Evolutionary conservation across 1,284 basidiomycete species (phyloP).

Genomic region (Moesziomyces globuligerus): DNA sequence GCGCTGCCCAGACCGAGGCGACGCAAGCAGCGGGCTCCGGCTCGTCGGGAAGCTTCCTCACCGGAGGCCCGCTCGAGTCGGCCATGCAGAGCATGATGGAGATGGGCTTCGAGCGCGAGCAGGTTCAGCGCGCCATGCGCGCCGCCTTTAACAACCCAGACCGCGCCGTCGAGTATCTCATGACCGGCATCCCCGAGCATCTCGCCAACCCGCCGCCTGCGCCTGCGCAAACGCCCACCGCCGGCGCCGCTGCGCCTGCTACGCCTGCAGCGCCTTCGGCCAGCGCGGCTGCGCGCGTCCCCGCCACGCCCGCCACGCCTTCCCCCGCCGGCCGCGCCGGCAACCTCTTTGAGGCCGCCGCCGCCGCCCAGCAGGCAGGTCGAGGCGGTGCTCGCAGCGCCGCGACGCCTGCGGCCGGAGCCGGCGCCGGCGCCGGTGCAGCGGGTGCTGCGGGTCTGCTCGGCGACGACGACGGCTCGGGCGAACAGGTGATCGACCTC

Average conservation of each 20-base stretch:
- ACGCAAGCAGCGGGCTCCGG: slow-evolving; percentile 14
- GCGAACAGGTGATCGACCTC: slow-evolving; percentile 62
- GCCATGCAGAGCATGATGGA: slow-evolving; percentile 72
- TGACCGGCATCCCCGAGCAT: slow-evolving; percentile 72
- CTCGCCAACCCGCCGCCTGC: slow-evolving; percentile 64
- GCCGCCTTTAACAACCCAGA: slow-evolving; percentile 99
- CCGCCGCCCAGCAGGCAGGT: slow-evolving; percentile 57
- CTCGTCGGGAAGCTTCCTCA: slow-evolving; percentile 35
- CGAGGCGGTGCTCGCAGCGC: slow-evolving; percentile 23
- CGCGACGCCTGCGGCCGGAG: slow-evolving; percentile 36
- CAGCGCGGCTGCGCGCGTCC: slow-evolving; percentile 64
- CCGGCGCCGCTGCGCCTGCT: slow-evolving; percentile 73
- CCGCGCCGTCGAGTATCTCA: slow-evolving; percentile 94
- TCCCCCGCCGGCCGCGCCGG: slow-evolving; percentile 54
- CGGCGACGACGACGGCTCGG: slow-evolving; percentile 58
- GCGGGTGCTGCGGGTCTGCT: slow-evolving; percentile 39
- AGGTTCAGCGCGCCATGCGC: slow-evolving; percentile 85
- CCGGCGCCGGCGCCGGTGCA: slow-evolving; percentile 19
- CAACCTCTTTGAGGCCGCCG: slow-evolving; percentile 68
- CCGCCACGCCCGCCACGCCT: slow-evolving; percentile 48
- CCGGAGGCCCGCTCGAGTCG: slow-evolving; percentile 57
- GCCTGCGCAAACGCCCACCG: slow-evolving; percentile 72
- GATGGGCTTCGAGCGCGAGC: slow-evolving; percentile 91
- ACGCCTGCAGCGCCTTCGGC: slow-evolving; percentile 70
- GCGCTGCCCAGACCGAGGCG: slow-evolving; percentile 53